Evolutionary conservation across 352 stramenopile genomes (phyloP).

Genomic region (Albugo candida): DNA sequence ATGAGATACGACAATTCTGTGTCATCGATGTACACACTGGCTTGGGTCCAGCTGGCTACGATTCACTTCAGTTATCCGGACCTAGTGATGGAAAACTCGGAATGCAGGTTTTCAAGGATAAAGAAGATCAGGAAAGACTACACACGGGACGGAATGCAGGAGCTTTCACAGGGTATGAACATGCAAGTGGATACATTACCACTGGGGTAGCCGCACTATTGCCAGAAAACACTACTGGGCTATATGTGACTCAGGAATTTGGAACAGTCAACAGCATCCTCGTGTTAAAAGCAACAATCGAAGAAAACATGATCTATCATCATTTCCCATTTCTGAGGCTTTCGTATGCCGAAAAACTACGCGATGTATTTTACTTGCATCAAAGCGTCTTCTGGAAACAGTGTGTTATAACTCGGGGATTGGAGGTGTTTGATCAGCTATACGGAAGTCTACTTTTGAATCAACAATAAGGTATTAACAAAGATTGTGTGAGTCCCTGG

Average conservation of each 20-base stretch:
- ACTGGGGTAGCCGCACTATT: constrained; percentile 1
- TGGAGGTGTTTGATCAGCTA: constrained; percentile 3
- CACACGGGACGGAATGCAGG: constrained; percentile 9
- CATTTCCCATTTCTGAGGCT: constrained; percentile 17
- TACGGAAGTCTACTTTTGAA: too few relatives aligned
- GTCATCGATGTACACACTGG: constrained; percentile 90
- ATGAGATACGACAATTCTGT: constrained; percentile 16
- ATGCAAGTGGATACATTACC: constrained; percentile 10
- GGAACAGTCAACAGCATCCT: constrained; percentile 36
- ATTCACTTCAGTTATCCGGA: constrained; percentile 11
- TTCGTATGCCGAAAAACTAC: constrained; percentile 33
- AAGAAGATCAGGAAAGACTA: too few relatives aligned
- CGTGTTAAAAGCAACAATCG: constrained; percentile 31
- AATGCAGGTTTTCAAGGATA: background rate
- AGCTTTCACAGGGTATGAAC: constrained; percentile 34
- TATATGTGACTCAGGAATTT: constrained; percentile 25
- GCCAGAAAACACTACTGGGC: too few relatives aligned
- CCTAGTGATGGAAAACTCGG: background rate
- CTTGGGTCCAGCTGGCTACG: constrained; percentile 42
- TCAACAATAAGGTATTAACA: too few relatives aligned
- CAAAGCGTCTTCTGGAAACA: constrained; percentile 38
- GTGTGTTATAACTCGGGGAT: constrained; percentile 27
- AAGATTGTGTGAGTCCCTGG: too few relatives aligned
- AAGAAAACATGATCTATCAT: constrained; percentile 44
- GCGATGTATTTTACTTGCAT: constrained; percentile 65